Evolutionary conservation across 1,284 basidiomycete genomes (phyloP).

Genomic region (Singerocomus inundabilis): DNA sequence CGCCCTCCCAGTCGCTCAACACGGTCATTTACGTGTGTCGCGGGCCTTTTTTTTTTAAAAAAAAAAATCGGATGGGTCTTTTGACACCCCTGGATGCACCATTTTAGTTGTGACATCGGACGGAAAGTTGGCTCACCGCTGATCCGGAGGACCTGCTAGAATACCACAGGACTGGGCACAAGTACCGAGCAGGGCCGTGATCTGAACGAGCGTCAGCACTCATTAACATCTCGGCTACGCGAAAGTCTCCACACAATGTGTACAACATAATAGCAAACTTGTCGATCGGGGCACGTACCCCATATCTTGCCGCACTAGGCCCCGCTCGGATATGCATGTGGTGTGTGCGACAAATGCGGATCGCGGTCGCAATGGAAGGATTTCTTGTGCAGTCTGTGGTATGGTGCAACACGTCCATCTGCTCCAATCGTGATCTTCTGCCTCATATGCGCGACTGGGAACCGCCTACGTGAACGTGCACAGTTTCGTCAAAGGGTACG

Average conservation of each 20-base stretch:
- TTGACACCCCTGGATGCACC: conserved; percentile 14
- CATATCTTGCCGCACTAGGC: conserved; percentile 19
- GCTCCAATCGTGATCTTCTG: conserved; percentile 17
- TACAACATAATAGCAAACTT: conserved; percentile 3
- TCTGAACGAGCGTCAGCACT: conserved; percentile 12
- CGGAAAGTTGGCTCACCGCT: conserved; percentile 7
- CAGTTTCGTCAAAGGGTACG: conserved; percentile 7
- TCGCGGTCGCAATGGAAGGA: conserved; percentile 19
- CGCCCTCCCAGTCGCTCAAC: not conserved
- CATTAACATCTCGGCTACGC: conserved; percentile 6
- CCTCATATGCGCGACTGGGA: conserved; percentile 7
- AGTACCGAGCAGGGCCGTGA: conserved; percentile 12
- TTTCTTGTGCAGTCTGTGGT: conserved; percentile 6
- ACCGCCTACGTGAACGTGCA: conserved; percentile 7
- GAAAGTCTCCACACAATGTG: conserved; percentile 4
- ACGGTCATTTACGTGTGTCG: not conserved
- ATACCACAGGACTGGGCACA: conserved; percentile 5
- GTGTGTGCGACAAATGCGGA: conserved; percentile 11
- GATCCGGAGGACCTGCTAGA: conserved; percentile 5
- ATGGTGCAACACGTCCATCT: conserved; percentile 6
- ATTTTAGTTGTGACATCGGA: conserved; percentile 25
- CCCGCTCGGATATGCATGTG: conserved; percentile 8
- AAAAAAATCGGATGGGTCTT: not conserved
- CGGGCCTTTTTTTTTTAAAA: not conserved
- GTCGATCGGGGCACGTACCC: conserved; percentile 20